Base-by-base conservation (phyloP, 1,284 basidiomycete species). In the Singerocomus inundabilis region DNA sequence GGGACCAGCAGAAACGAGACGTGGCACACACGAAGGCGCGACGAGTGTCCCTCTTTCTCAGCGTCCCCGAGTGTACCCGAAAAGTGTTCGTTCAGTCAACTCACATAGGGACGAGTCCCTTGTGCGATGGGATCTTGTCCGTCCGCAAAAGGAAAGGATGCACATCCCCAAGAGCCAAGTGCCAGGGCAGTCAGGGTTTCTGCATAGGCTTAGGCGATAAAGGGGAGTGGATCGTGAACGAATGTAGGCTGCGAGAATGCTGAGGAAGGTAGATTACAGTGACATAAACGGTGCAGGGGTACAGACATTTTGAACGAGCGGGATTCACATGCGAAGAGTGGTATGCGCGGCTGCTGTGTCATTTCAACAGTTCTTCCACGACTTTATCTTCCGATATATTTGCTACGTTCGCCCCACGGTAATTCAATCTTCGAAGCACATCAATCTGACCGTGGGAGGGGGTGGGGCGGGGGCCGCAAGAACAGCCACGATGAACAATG, bases 351-450 rank as follows among this genome's bases (percentile, higher is more conserved):
- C 43, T 51, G 36, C 45, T 30, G 40, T 55, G 51, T 67, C 40
- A 76, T 59, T 78, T 80, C 60, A 84, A 65, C 43, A 84, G 63
- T 65, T 82, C 78, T 64, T 83, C 77, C 31, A 84, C 76, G 31
- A 85, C 71, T 51, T 73, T 72, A 60, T 85, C 81, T 55, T 84
- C 81, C 46, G 75, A 70, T 55, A 85, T 82, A 57, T 78, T 81
- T 31, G 72, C 66, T 36, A 79, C 77, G 59, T 88, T 86, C 25
- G 75, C 72, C 12, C 91, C 95, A 16, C 95, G 84, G 72, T 98
- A 99, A 71, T 99, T 98, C 67, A 97, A 69, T 59, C 87, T 79
- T 60, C 89, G 84, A 54, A 98, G 77, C 10, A 88, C 88, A 57
- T 94, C 88, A 55, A 95, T 92, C 91, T 92, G 57, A n/a, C 41